Evolutionary conservation across 345 rosid genomes (phyloP), one percentile per base, ranked within the genome.

Genomic region (Jatropha curcas): DNA sequence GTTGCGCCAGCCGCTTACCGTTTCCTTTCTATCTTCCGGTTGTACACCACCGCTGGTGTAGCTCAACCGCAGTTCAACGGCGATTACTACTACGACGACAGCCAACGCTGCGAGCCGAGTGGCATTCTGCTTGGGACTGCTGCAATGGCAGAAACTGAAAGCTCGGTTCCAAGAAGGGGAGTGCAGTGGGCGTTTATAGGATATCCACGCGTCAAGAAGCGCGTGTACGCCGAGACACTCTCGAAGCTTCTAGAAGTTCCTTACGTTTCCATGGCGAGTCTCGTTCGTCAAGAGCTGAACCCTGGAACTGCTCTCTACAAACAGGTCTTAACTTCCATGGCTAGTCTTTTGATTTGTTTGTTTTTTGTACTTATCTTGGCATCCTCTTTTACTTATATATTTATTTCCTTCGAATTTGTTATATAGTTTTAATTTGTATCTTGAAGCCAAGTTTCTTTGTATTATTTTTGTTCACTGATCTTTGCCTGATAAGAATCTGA

Each of bases 111-210:
- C 65, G 67, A 80, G 50, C 13, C 19, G 33, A 28, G 33, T 22
- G 20, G 68, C 16, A 16, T 60, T 27, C 61, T 35, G 6, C 74
- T 55, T 63, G 24, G 19, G 52, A 19, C 51, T 20, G 51, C 41
- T 71, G 60, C 80, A 25, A 13, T 68, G 71, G 28, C 65, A 31
- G 86, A 80, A 25, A n/a, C 76, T 39, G 72, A 65, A 31, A 62
- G 66, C 17, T 39, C 50, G 46, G 74, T 75, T 28, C 62, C 78
- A 4, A 30, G 46, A 19, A 77, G 79, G 45, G 83, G 84, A 68
- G 82, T 83, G 41, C 80, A 77, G 63, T 83, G 82, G 84, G 77
- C 76, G 60, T 75, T 83, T 60, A 77, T 83, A 1, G 82, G 86
- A 63, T 68, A 61, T 34, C 82, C 80, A 37, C 71, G 67, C 72